Evolutionary conservation across 2,329 filamentous ascomycete genomes (phyloP), one percentile per base, ranked within the genome.

Genomic region (Pseudocercospora vitis): DNA sequence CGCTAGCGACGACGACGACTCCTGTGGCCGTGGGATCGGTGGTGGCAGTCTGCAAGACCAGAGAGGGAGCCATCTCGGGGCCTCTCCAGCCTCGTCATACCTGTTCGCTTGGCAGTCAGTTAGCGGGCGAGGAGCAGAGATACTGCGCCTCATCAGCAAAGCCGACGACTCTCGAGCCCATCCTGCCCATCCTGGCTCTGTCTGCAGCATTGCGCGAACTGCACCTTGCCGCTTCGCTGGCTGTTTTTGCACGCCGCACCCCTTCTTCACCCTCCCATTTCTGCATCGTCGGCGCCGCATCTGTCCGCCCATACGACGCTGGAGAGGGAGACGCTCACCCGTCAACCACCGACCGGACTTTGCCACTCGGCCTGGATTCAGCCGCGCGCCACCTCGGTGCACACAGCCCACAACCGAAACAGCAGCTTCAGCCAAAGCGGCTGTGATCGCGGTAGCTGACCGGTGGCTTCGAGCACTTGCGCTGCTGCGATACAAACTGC

Each of bases 131-230:
- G 12, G n/a, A n/a, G n/a, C n/a, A 32, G 44, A 16, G 19, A 3
- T 11, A 31, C 45, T 48, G 46, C 46, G 46, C 46, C 46, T 48
- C 46, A 48, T n/a, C n/a, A 29, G 11, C n/a, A 23, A 45, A n/a
- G 42, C 42, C 42, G 42, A 45, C 21, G 7, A 35, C 32, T 48
- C 45, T 48, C 46, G 16, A 21, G 46, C 29, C 29, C 29, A 28
- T 48, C 45, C 45, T 48, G 46, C 29, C 29, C 29, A 28, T 48
- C 45, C 45, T 48, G 45, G 45, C 29, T 19, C 14, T 40, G 9
- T 21, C 42, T 46, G 42, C 42, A 46, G 42, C 24, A 46, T 32
- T 32, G 29, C 42, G 29, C 42, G 42, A 46, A 46, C 42, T 46
- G 42, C 45, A 35, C 32, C 45, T 48, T 24, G 23, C 45, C 45